phyloP scores from a whole-genome alignment of 2,329 filamentous ascomycete genomes.

The Botrytis galanthina region DNA sequence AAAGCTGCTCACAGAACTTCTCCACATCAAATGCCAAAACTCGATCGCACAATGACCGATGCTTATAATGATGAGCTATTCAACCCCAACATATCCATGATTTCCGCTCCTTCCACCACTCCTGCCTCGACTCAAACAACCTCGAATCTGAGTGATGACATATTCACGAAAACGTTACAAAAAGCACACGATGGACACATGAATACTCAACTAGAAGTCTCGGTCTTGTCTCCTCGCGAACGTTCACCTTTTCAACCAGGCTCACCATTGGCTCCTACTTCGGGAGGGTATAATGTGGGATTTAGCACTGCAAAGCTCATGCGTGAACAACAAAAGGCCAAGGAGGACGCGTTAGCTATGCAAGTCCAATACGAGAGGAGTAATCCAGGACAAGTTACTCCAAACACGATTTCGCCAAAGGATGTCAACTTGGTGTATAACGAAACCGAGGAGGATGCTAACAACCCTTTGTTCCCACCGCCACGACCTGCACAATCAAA shows the following conservation, averaged over 20 bases:
- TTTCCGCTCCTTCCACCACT: constrained; percentile 53
- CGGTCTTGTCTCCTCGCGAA: constrained; percentile 54
- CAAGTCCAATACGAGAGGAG: constrained; percentile 42
- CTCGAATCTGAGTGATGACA: constrained; percentile 50
- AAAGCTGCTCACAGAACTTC: constrained; percentile 54
- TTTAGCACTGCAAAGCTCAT: constrained; percentile 58
- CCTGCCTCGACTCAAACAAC: constrained; percentile 37
- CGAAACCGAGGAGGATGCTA: constrained; percentile 67
- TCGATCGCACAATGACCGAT: constrained; percentile 83
- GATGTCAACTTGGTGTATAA: constrained; percentile 85
- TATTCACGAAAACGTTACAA: constrained; percentile 74
- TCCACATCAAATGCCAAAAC: constrained; percentile 57
- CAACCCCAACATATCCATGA: constrained; percentile 64
- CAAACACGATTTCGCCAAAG: constrained; percentile 90
- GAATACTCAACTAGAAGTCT: constrained; percentile 53
- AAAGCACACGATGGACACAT: constrained; percentile 75
- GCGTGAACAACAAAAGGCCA: constrained; percentile 59
- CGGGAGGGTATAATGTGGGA: constrained; percentile 41
- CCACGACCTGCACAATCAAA: constrained; percentile 45
- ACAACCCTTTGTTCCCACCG: constrained; percentile 66
- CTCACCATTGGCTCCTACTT: constrained; percentile 56
- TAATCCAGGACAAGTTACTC: constrained; percentile 48
- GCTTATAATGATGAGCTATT: constrained; percentile 82
- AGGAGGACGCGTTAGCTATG: constrained; percentile 52
- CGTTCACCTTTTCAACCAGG: constrained; percentile 79